Conservation (phyloP, 208 protist genomes). For the Wallacemonas sp. region DNA sequence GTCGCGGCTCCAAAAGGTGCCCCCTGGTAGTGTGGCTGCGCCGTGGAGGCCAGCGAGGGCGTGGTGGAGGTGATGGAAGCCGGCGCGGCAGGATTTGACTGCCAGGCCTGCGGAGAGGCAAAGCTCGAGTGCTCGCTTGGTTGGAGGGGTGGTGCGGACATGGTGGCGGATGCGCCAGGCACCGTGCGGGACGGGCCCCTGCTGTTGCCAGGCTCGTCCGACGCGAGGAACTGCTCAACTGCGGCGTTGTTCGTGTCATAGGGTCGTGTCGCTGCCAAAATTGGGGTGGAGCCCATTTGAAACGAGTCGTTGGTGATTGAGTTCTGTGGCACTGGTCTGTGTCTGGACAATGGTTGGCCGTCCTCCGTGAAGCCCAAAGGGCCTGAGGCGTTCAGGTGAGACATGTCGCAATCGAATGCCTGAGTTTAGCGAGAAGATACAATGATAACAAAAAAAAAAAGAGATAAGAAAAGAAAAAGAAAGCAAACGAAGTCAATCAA, state of each 20-base stretch:
- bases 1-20: neutral
- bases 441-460: slow-evolving; percentile 12
- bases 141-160: slow-evolving; percentile 13
- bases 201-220: slow-evolving; percentile 1
- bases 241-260: slow-evolving; percentile 23
- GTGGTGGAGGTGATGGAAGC: neutral
- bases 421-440: no score
- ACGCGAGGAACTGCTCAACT: slow-evolving; percentile 48
- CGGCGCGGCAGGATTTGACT: neutral
- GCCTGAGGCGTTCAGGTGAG: neutral
- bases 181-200: neutral
- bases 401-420: neutral
- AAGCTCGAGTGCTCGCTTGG: slow-evolving; percentile 30
- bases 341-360: neutral
- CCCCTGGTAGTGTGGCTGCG: neutral
- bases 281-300: slow-evolving; percentile 22
- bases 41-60: slow-evolving; percentile 4
- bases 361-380: neutral
- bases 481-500: neutral
- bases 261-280: slow-evolving; percentile 39
- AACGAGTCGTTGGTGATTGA: slow-evolving; percentile 46
- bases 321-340: neutral
- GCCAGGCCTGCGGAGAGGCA: slow-evolving; percentile 21
- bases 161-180: no score
- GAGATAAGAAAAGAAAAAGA: slow-evolving; percentile 10